Evolutionary conservation across 2,329 filamentous ascomycete species (phyloP).

Genomic region (Sclerotinia glacialis): DNA sequence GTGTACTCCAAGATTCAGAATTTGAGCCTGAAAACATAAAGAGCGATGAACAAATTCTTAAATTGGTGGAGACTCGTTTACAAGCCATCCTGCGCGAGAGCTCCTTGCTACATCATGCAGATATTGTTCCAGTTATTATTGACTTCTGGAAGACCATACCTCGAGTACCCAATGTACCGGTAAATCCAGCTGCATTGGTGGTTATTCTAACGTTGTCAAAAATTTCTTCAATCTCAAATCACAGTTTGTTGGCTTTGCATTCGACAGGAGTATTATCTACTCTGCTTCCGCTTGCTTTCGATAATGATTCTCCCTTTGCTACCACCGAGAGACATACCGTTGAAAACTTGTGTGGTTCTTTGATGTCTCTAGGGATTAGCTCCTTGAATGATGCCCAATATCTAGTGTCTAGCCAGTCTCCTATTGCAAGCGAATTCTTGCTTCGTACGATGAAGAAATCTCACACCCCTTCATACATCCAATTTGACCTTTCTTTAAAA

Average conservation of each 20-base stretch:
- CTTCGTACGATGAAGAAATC: slow-evolving; percentile 72
- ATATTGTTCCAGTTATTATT: slow-evolving; percentile 61
- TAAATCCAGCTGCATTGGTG: slow-evolving; percentile 57
- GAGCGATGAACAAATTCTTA: slow-evolving; percentile 32
- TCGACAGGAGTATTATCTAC: slow-evolving; percentile 67
- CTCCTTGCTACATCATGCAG: slow-evolving; percentile 56
- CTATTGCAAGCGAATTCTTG: slow-evolving; percentile 64
- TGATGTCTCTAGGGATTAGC: slow-evolving; percentile 75
- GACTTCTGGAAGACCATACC: slow-evolving; percentile 64
- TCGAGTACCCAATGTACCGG: slow-evolving; percentile 44
- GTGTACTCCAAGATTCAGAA: not conserved
- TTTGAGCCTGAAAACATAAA: slow-evolving; percentile 10
- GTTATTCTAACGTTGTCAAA: slow-evolving; percentile 49
- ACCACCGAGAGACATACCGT: slow-evolving; percentile 57
- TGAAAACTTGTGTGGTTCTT: slow-evolving; percentile 62
- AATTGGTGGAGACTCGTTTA: slow-evolving; percentile 42
- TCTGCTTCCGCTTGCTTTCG: slow-evolving; percentile 62
- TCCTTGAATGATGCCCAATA: slow-evolving; percentile 79
- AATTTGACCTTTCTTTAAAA: slow-evolving; percentile 86
- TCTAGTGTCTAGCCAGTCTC: slow-evolving; percentile 55
- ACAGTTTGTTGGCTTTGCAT: slow-evolving; percentile 70
- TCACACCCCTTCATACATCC: slow-evolving; percentile 77
- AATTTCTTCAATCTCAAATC: slow-evolving; percentile 61
- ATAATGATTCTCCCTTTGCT: slow-evolving; percentile 49
- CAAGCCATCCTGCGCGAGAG: slow-evolving; percentile 50